Conservation (phyloP, 441 rosid genomes). For the Viola pubescens region DNA sequence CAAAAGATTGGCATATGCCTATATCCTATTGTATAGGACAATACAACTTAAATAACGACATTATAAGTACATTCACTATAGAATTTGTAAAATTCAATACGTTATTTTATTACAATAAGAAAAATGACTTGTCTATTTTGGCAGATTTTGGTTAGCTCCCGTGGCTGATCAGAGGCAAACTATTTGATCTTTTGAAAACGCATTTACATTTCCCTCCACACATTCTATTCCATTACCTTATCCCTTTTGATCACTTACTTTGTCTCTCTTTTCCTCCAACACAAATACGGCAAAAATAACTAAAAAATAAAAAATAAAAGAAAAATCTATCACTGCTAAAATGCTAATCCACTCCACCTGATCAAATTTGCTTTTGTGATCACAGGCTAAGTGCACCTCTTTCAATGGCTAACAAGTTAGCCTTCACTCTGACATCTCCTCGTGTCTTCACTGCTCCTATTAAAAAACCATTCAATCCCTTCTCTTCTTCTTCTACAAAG, state of each 20-base stretch:
- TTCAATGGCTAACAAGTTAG: slow-evolving; percentile 50
- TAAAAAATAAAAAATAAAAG: too few relatives aligned
- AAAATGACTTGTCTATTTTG: slow-evolving; percentile 19
- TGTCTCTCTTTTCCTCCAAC: slow-evolving; percentile 40
- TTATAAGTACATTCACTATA: too few relatives aligned
- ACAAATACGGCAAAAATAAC: neutral
- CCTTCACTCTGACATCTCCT: slow-evolving; percentile 48
- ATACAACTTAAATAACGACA: too few relatives aligned
- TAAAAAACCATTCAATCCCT: slow-evolving; percentile 33
- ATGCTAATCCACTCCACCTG: too few relatives aligned
- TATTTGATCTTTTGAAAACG: slow-evolving; percentile 18
- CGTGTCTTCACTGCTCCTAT: slow-evolving; percentile 39
- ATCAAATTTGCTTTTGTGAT: too few relatives aligned
- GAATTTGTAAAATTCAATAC: too few relatives aligned
- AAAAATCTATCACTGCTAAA: too few relatives aligned
- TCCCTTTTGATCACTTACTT: slow-evolving; percentile 19
- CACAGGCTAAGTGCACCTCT: neutral
- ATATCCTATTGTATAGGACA: too few relatives aligned
- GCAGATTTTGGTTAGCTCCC: slow-evolving; percentile 27
- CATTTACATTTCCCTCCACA: slow-evolving; percentile 53
- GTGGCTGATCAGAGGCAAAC: slow-evolving; percentile 2
- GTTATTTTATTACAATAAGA: neutral
- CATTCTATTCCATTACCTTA: slow-evolving; percentile 36
- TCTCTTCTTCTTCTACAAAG: slow-evolving; percentile 29
- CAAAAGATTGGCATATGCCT: too few relatives aligned